These are phyloP conservation scores for Penicillium subrubescens DNA, from an alignment of 495 filamentous ascomycete genomes.

Conservation along the genomic window DNA sequence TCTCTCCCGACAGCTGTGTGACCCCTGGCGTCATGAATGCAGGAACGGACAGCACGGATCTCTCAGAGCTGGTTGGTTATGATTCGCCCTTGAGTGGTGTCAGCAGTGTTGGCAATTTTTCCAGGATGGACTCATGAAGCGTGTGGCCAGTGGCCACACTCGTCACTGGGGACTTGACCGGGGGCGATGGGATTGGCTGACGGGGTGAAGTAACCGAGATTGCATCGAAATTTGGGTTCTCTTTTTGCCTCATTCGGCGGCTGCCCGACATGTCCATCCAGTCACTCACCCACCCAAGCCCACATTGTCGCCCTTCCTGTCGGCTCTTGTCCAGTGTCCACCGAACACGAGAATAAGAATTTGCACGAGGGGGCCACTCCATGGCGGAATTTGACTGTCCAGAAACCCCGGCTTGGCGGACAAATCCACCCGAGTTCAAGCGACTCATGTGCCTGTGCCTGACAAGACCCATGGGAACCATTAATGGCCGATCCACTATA, in stretches of 20 bases:
- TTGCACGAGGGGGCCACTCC: neutral
- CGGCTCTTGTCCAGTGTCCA: neutral
- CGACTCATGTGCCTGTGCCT: conserved; percentile 22
- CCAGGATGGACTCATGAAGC: neutral
- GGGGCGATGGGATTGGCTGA: conserved; percentile 18
- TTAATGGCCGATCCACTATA: neutral
- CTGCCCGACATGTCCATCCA: neutral
- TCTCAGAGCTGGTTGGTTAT: conserved; percentile 8
- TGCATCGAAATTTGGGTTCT: conserved; percentile 7
- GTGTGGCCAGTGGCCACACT: neutral
- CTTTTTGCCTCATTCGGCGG: conserved; percentile 17
- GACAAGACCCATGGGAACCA: conserved; percentile 21
- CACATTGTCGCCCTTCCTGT: neutral
- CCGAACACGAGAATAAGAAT: conserved; percentile 8
- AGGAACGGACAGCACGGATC: conserved; percentile 25
- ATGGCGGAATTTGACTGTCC: neutral
- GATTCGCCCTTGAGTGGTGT: conserved; percentile 12
- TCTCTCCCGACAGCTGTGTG: neutral
- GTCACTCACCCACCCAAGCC: neutral
- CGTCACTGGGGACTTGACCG: neutral
- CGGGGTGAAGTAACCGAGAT: conserved; percentile 17
- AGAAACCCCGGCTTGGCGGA: conserved; percentile 1
- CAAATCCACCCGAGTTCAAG: neutral
- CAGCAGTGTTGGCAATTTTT: neutral
- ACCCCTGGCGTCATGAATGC: conserved; percentile 29